Evolutionary conservation across 2,329 filamentous ascomycete species (phyloP).

Genomic region (Blumeria hordei): DNA sequence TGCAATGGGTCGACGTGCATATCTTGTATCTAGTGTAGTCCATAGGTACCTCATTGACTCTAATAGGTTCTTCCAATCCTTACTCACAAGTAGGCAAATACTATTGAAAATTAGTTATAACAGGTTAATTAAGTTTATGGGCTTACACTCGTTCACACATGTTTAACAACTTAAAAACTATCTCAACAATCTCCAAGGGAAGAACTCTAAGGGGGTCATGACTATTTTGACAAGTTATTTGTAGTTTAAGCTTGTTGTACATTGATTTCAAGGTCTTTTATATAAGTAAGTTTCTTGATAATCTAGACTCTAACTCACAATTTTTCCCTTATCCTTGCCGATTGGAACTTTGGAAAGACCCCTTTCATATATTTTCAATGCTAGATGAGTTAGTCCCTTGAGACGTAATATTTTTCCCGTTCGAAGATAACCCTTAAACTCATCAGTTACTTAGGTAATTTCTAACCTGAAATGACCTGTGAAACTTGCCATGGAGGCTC

Average conservation of each 20-base stretch:
- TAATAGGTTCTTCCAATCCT: conserved; percentile 12
- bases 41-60: conserved; percentile 13
- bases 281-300: neutral
- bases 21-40: conserved; percentile 12
- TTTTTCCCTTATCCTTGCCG: conserved; percentile 11
- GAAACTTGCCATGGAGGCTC: conserved; percentile 11
- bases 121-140: neutral
- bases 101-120: conserved; percentile 6
- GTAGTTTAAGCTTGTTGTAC: conserved; percentile 11
- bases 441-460: neutral
- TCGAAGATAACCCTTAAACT: conserved; percentile 14
- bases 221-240: conserved; percentile 8
- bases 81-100: conserved; percentile 13
- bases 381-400: conserved; percentile 11
- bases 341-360: conserved; percentile 15
- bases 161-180: conserved; percentile 11
- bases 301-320: conserved; percentile 5
- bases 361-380: conserved; percentile 15
- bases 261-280: conserved; percentile 12
- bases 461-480: neutral
- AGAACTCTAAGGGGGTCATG: conserved; percentile 14
- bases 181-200: conserved; percentile 14
- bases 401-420: conserved; percentile 14
- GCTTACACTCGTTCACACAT: conserved; percentile 14
- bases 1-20: conserved; percentile 5